Evolutionary conservation across 495 filamentous ascomycete species (phyloP), one percentile per base, ranked within the genome.

Genomic region (Tuber calosporum): DNA sequence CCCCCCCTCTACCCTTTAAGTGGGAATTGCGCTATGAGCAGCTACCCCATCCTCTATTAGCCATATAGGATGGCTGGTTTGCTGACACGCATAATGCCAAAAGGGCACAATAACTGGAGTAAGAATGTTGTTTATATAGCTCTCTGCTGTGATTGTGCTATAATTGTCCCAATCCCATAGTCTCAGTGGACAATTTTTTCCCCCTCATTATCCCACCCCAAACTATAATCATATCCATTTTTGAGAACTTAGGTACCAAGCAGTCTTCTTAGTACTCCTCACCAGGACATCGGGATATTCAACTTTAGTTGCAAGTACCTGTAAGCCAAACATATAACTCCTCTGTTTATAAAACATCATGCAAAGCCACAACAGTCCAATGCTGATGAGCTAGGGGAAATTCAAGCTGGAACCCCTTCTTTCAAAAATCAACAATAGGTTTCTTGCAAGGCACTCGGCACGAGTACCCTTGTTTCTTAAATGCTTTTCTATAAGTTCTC

Each of bases 151-250:
- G 15, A 78, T 69, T 0, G 70, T 75, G 0, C 73, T 40, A 39
- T 67, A 72, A 37, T 68, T 34, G 0, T 75, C 66, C 40, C 43
- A 48, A 8, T 78, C 53, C 66, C 58, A 77, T 1, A 74, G 1
- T 20, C 40, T 22, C 17, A 73, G 4, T 9, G 40, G 40, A 42
- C 22, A 34, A n/a, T 42, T 70, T 73, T 45, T 66, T 72, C 20
- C 69, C 69, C 1, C n/a, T 48, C 20, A 78, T 26, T 66, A 70
- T 68, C 5, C 70, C 76, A n/a, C 67, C 58, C 73, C 68, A 72
- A 6, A 42, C 40, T 11, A 11, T 42, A 6, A 42, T 42, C 8
- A 15, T 11, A 9, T 42, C 11, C 3, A 67, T 22, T 22, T 69
- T 77, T 7, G 34, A 17, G 38, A 77, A 74, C 20, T 66, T 72